Evolutionary conservation across 192 early-diverging fungal genomes (phyloP), one percentile per base, ranked within the genome.

Genomic region (Gaertneriomyces sp.): DNA sequence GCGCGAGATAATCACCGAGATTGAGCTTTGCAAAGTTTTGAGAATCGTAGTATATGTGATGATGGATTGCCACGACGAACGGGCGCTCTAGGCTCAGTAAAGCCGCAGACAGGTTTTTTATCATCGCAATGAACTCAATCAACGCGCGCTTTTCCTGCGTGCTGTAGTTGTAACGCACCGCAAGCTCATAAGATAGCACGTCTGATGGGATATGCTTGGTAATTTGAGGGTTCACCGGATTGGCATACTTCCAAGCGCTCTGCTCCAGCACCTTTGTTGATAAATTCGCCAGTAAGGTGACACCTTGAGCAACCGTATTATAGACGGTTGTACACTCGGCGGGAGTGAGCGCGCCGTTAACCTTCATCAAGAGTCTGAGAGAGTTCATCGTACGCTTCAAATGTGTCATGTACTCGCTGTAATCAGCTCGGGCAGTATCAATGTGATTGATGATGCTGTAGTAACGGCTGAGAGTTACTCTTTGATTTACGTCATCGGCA

Each of bases 171-270:
- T 66, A 80, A 42, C 68, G 60, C 39, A 84, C 71, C 1, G 69
- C 81, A 60, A 76, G 68, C 69, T 79, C 76, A 61, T 79, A 76
- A 6, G 53, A 59, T 3, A 70, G 39, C 3, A 62, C 61, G 7
- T 73, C 59, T 5, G 39, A 56, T 19, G 73, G 76, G 5, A 79
- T 60, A 25, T 33, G 33, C 3, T 42, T 46, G 43, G 58, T 58
- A 14, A 50, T 5, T 16, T 51, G 51, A 6, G 61, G 33, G 45
- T 64, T 78, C 6, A 59, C 53, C 16, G 78, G 82, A 60, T 79
- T 78, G 16, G 62, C 51, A 61, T 64, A 79, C 51, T 84, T 84
- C 71, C 71, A 83, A 10, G 81, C 76, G 45, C 53, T 79, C 76
- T 81, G 79, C 68, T 81, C 79, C 43, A 73, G 11, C 12, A 81